Percentiles rank a stretch among this genome's conserved stretches.
Conservation (phyloP, 805 yeast genomes). For the Blastobotrys peoriensis region DNA sequence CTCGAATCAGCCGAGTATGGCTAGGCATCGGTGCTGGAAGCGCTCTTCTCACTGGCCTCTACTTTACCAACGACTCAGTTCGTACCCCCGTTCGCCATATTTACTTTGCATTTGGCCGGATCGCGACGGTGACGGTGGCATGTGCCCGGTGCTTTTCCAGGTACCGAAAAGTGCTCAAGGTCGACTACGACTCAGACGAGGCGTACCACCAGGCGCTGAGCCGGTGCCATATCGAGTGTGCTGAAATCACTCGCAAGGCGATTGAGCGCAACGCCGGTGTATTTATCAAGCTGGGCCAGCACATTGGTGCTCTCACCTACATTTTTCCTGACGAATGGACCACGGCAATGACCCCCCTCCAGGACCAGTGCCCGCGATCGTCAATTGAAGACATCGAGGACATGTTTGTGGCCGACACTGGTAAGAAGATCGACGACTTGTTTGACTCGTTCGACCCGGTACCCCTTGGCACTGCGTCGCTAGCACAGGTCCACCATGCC, state of each 20-base stretch:
- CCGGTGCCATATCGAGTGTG: conserved; percentile 69
- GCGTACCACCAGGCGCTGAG: conserved; percentile 49
- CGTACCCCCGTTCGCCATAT: conserved; percentile 20
- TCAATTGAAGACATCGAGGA: conserved; percentile 59
- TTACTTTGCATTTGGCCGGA: conserved; percentile 22
- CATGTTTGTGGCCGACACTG: conserved; percentile 67
- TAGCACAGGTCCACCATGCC: conserved; percentile 93
- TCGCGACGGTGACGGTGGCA: conserved; percentile 39
- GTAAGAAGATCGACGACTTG: conserved; percentile 49
- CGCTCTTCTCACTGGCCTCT: conserved; percentile 12
- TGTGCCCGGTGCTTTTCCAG: conserved; percentile 65
- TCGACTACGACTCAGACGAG: conserved; percentile 38
- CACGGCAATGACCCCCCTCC: conserved; percentile 84
- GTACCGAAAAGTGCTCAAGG: conserved; percentile 53
- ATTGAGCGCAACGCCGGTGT: conserved; percentile 85
- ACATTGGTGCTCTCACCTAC: conserved; percentile 86
- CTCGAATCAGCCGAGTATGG: background rate
- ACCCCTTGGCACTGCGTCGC: conserved; percentile 93
- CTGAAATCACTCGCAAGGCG: conserved; percentile 70
- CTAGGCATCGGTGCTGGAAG: conserved; percentile 2
- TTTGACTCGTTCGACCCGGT: conserved; percentile 59
- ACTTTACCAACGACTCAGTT: conserved; percentile 20
- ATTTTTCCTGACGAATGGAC: conserved; percentile 94
- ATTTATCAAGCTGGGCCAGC: conserved; percentile 93
- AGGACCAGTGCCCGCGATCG: conserved; percentile 83